Evolutionary conservation across 495 filamentous ascomycete species (phyloP), one percentile per base, ranked within the genome.

Genomic region (Cladorrhinum samala): DNA sequence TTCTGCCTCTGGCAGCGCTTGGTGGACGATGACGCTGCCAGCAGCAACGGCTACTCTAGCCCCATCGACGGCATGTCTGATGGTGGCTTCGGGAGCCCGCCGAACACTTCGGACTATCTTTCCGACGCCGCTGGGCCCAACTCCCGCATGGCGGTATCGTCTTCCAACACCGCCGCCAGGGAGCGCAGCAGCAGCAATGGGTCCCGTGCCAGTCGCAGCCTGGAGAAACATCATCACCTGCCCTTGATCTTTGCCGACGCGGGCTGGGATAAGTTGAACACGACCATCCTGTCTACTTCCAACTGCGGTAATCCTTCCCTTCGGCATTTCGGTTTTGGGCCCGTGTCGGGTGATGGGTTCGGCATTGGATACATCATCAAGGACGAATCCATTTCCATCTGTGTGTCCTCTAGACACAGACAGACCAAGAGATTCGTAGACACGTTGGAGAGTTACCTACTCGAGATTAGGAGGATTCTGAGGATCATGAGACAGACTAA

Each of bases 281-380:
- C 81, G 57, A 96, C 93, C 14, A 88, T 97, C 60, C 74, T 98
- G 17, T 93, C 88, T 27, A 96, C 93, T 1, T 96, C 91, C n/a
- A 98, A 98, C 72, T 98, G 93, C 70, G 93, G 93, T 50, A 98
- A 98, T 70, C 93, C 93, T 2, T 91, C 87, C n/a, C 80, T 98
- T 13, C 85, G 93, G 1, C 89, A 96, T 44, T 98, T 98, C 61
- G 93, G 93, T 9, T 98, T 98, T 69, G 93, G 93, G 0, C 93
- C 93, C 2, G 94, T 91, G 0, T 91, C 87, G 2, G 92, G 85
- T 23, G 94, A 97, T 49, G 93, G 93, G 0, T 97, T 97, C 67
- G 93, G 94, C 11, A 95, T 98, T 50, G 93, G 93, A 11, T 98
- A 98, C 70, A 97, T 98, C 61, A 96, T 98, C 81, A 98, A 98